These are phyloP conservation scores for Botrytis porri DNA, from an alignment of 2,329 filamentous ascomycete species.

Conservation along the genomic window DNA sequence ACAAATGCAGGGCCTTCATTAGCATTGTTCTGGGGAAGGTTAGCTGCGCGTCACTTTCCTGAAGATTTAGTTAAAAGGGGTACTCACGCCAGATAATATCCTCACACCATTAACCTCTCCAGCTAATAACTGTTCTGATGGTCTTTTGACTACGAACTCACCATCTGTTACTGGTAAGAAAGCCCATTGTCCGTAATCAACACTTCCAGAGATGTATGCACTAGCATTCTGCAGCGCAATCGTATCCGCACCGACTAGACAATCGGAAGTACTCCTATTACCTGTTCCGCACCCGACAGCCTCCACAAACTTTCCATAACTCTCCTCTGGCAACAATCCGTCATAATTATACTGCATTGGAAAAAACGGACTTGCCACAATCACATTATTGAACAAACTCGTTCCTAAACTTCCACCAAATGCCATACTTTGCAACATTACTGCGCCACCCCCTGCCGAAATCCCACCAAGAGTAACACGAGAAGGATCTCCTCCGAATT, in stretches of 20 bases:
- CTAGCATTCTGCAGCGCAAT: constrained; percentile 38
- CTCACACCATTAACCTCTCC: constrained; percentile 37
- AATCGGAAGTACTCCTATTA: constrained; percentile 36
- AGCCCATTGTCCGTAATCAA: constrained; percentile 33
- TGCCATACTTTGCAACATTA: constrained; percentile 45
- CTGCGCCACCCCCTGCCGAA: constrained; percentile 51
- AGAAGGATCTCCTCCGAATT: constrained; percentile 52
- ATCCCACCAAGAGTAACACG: constrained; percentile 55
- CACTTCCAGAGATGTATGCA: constrained; percentile 28
- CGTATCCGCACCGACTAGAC: constrained; percentile 34
- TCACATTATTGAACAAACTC: constrained; percentile 24
- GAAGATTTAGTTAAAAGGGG: background rate
- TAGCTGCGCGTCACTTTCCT: background rate
- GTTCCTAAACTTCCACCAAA: constrained; percentile 22
- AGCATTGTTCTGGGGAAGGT: constrained; percentile 43
- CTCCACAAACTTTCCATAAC: constrained; percentile 46
- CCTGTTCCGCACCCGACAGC: constrained; percentile 42
- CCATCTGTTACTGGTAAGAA: constrained; percentile 42
- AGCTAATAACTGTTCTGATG: constrained; percentile 35
- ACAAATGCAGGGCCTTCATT: constrained; percentile 50
- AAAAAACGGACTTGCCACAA: constrained; percentile 47
- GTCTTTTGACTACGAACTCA: constrained; percentile 35
- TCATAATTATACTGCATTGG: constrained; percentile 52
- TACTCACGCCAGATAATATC: constrained; percentile 24
- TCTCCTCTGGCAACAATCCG: constrained; percentile 43